phyloP scores from a whole-genome alignment of 2,329 filamentous ascomycete genomes.

The Aspergillus glaucus region DNA sequence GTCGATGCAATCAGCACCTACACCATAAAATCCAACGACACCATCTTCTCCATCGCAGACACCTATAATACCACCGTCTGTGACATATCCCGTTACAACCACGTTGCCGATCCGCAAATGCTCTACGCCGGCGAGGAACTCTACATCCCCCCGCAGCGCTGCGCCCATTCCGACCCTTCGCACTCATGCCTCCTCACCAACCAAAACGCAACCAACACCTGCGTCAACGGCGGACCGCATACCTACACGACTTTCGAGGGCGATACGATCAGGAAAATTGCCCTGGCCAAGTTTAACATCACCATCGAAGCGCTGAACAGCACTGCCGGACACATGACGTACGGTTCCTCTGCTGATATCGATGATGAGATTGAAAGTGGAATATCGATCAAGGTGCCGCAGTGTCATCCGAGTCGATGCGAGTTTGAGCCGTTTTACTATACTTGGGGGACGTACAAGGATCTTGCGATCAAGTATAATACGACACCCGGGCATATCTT shows the following conservation, averaged over 20 bases:
- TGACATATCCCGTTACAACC: slow-evolving; percentile 4
- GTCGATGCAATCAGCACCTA: background rate
- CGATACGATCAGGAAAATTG: slow-evolving; percentile 6
- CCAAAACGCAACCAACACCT: slow-evolving; percentile 3
- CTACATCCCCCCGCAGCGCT: slow-evolving; percentile 4
- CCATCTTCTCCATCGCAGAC: slow-evolving; percentile 4
- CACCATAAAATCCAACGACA: slow-evolving; percentile 4
- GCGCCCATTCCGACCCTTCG: slow-evolving; percentile 1
- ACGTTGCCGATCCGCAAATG: slow-evolving; percentile 4
- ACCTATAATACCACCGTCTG: slow-evolving; percentile 3
- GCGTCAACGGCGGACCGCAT: slow-evolving; percentile 4
- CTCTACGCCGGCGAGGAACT: slow-evolving; percentile 1
- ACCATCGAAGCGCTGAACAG: slow-evolving; percentile 1
- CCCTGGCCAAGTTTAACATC: slow-evolving; percentile 5
- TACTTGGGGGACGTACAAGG: slow-evolving; percentile 9
- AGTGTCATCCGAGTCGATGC: slow-evolving; percentile 7
- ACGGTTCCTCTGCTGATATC: background rate
- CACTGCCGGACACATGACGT: background rate
- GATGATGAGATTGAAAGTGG: slow-evolving; percentile 1
- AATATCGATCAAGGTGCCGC: slow-evolving; percentile 6
- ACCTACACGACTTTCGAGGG: slow-evolving; percentile 5
- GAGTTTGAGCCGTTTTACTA: slow-evolving; percentile 4
- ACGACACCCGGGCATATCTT: slow-evolving; percentile 10
- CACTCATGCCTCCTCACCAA: slow-evolving; percentile 3
- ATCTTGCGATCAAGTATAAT: slow-evolving; percentile 8